phyloP scores from a whole-genome alignment of 345 rosid species.

The Heritiera fomes region DNA sequence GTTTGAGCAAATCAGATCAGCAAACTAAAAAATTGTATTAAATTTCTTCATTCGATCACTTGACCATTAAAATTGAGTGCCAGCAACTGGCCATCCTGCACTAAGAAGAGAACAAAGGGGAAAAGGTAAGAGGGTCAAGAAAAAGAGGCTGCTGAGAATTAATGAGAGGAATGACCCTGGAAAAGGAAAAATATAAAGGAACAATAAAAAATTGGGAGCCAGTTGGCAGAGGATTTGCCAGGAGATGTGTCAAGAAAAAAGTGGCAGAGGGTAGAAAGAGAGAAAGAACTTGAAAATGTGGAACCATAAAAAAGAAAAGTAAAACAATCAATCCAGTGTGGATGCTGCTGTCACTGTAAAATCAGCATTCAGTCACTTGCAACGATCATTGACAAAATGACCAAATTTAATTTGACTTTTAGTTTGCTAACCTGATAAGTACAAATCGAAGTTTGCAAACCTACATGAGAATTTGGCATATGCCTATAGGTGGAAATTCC shows the following conservation, averaged over 20 bases:
- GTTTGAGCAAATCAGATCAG: background rate
- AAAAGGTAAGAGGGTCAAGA: background rate
- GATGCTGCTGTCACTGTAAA: background rate
- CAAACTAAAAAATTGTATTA: background rate
- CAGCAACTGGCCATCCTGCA: background rate
- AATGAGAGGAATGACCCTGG: background rate
- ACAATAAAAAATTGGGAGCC: background rate
- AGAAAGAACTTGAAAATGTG: background rate
- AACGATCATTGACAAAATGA: constrained; percentile 3
- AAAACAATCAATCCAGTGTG: background rate
- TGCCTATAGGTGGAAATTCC: background rate
- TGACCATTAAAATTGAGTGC: background rate
- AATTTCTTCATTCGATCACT: background rate
- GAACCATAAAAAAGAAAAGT: background rate
- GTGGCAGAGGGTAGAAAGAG: background rate
- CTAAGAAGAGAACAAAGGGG: background rate
- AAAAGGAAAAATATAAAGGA: background rate
- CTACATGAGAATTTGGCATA: background rate
- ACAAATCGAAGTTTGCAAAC: background rate
- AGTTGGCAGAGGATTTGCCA: background rate
- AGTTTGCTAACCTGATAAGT: background rate
- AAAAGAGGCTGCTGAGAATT: background rate
- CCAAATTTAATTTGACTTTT: background rate
- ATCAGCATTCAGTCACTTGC: background rate
- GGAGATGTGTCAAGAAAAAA: background rate